These are phyloP conservation scores for Colletotrichum sp. DNA, from an alignment of 2,329 filamentous ascomycete species.

Conservation along the genomic window DNA sequence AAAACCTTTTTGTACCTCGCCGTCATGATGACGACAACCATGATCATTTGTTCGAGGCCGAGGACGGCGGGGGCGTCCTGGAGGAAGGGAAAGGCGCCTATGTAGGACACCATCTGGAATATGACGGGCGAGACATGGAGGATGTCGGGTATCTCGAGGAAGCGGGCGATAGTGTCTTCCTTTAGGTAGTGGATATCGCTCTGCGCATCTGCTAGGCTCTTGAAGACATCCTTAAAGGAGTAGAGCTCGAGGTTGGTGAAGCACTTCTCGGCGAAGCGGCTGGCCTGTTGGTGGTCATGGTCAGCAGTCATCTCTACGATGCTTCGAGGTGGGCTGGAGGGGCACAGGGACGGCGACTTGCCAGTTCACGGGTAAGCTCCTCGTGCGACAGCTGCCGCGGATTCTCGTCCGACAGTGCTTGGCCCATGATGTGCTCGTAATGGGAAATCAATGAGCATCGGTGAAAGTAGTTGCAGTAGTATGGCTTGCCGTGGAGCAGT, in stretches of 20 bases:
- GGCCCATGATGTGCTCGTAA: slow-evolving; percentile 49
- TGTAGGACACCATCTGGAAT: slow-evolving; percentile 74
- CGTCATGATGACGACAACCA: slow-evolving; percentile 75
- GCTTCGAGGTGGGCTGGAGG: not conserved
- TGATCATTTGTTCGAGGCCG: slow-evolving; percentile 72
- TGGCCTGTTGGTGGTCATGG: slow-evolving; percentile 47
- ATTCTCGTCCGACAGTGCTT: slow-evolving; percentile 52
- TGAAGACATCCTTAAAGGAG: slow-evolving; percentile 76
- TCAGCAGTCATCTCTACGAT: not conserved
- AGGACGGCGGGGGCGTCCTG: slow-evolving; percentile 73
- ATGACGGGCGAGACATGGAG: slow-evolving; percentile 70
- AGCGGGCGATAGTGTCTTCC: slow-evolving; percentile 72
- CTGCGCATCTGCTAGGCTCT: slow-evolving; percentile 69
- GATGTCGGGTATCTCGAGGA: slow-evolving; percentile 75
- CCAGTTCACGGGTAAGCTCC: slow-evolving; percentile 56
- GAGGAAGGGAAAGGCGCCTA: slow-evolving; percentile 77
- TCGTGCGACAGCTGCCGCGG: slow-evolving; percentile 52
- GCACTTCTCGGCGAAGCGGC: slow-evolving; percentile 71
- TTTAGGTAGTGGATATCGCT: slow-evolving; percentile 69
- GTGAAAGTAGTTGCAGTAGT: not conserved
- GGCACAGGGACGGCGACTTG: slow-evolving; percentile 32
- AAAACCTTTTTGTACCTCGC: slow-evolving; percentile 71
- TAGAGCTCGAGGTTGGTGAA: slow-evolving; percentile 76
- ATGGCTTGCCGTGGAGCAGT: not conserved
- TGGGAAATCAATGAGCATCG: not conserved